Base-by-base conservation (phyloP, 306 rosid genomes). In the Styphnolobium japonicum region DNA sequence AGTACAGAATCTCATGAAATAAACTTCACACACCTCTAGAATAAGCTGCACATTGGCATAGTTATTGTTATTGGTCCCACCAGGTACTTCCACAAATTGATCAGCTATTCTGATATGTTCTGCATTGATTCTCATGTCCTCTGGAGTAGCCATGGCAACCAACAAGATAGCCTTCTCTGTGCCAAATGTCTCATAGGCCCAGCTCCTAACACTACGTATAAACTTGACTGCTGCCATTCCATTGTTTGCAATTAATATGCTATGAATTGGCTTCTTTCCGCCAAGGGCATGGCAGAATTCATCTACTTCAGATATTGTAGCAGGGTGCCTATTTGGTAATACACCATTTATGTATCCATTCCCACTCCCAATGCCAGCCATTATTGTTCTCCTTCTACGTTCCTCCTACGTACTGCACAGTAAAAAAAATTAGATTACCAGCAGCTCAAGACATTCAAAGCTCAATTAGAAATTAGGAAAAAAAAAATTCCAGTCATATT, bases 101-200 rank as follows among this genome's bases (percentile, higher is more conserved):
- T 96, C 98, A 15, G 99, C 99, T 27, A 93, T 96, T 88, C 98
- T 93, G 82, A 96, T 96, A 88, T 96, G 99, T 72, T 96, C 99
- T n/a, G 99, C 99, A 82, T 96, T 96, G 89, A 96, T 96, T 86
- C 98, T 88, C 99, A 96, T 96, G 82, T 96, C 99, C 88, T 96
- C 99, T 52, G 99, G 97, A 29, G 99, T 96, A 80, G 99, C 99
- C 99, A 96, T 96, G 86, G 99, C 98, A 43, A 96, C 99, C 90
- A 96, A 87, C 83, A 91, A 85, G 85, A 96, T 90, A 53, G 98
- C 97, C 85, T 93, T 96, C 88, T 96, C 99, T 0, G 97, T 82
- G 75, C 99, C 98, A 83, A 96, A 90, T 51, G 98, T 86, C 86
- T 96, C 99, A 58, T 93, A 93, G 45, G 99, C 97, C 99, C 99